phyloP scores from a whole-genome alignment of 2,329 filamentous ascomycete species.

The Penicillium glabrum region DNA sequence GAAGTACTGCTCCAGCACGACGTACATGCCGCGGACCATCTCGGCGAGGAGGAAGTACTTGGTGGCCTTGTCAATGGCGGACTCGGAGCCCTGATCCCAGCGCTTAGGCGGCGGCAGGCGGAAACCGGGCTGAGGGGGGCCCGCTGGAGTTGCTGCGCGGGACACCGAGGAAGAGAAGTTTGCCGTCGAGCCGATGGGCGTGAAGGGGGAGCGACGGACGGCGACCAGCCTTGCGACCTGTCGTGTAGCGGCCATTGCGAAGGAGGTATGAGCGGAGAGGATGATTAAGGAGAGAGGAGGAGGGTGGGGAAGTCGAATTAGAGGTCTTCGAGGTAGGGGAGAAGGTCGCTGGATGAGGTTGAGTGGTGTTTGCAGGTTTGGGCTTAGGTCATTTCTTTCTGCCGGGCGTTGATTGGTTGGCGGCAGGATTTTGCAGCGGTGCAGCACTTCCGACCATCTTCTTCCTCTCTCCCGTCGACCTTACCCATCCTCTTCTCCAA shows the following conservation, averaged over 20 bases:
- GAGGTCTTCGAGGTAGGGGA: slow-evolving; percentile 21
- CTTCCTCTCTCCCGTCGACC: slow-evolving; percentile 20
- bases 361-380: slow-evolving; percentile 32
- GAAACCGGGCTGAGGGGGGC: slow-evolving; percentile 78
- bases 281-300: slow-evolving; percentile 19
- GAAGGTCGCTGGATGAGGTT: slow-evolving; percentile 22
- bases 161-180: slow-evolving; percentile 65
- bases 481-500: slow-evolving; percentile 15
- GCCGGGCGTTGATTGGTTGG: slow-evolving; percentile 39
- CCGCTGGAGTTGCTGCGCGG: slow-evolving; percentile 65
- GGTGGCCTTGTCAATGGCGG: slow-evolving; percentile 76
- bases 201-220: slow-evolving; percentile 39
- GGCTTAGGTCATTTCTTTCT: slow-evolving; percentile 45
- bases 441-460: slow-evolving; percentile 29
- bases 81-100: slow-evolving; percentile 81
- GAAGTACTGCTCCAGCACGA: slow-evolving; percentile 97
- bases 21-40: slow-evolving; percentile 97
- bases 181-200: slow-evolving; percentile 49
- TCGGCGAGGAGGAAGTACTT: slow-evolving; percentile 96
- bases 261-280: slow-evolving; percentile 12
- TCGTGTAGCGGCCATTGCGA: slow-evolving; percentile 45
- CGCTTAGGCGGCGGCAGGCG: slow-evolving; percentile 69
- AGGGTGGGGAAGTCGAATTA: slow-evolving; percentile 16
- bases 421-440: slow-evolving; percentile 35
- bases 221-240: slow-evolving; percentile 46